Conservation (phyloP, 306 rosid genomes). For the Castanospermum australe region DNA sequence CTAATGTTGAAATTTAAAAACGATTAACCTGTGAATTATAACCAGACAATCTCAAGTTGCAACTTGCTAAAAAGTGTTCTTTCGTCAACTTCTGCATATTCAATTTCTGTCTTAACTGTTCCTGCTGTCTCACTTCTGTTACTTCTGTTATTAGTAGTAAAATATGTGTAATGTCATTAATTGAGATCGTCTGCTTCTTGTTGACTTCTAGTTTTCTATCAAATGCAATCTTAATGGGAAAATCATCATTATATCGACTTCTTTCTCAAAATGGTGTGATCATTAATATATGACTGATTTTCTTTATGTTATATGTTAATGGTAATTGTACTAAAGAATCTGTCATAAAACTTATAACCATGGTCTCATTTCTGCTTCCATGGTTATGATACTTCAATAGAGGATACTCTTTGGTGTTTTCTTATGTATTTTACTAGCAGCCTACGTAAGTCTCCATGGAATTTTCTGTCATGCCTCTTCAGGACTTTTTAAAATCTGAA, state of each 20-base stretch:
- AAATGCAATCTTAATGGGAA: constrained; percentile 29
- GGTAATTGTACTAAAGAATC: constrained; percentile 18
- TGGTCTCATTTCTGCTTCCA: constrained; percentile 11
- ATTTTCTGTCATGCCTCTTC: constrained; percentile 12
- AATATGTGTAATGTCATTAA: constrained; percentile 7
- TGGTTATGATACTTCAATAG: neutral
- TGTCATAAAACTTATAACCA: neutral
- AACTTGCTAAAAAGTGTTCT: constrained; percentile 28
- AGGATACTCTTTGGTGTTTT: neutral
- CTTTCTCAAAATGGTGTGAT: constrained; percentile 24
- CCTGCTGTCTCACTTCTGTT: constrained; percentile 19
- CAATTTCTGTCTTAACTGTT: constrained; percentile 22
- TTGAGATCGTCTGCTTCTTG: constrained; percentile 17
- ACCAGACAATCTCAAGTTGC: constrained; percentile 17
- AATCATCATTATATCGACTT: neutral
- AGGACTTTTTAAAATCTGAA: constrained; percentile 1
- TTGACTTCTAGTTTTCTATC: constrained; percentile 22
- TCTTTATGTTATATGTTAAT: neutral
- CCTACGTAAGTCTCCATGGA: neutral
- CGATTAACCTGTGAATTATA: constrained; percentile 18
- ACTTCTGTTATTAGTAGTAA: constrained; percentile 14
- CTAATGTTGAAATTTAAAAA: neutral
- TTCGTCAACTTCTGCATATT: constrained; percentile 27
- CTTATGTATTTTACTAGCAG: neutral
- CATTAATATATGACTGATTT: neutral